These are phyloP conservation scores for Ophiorrhiza pumila DNA, from an alignment of 257 asterid genomes.

Conservation along the genomic window DNA sequence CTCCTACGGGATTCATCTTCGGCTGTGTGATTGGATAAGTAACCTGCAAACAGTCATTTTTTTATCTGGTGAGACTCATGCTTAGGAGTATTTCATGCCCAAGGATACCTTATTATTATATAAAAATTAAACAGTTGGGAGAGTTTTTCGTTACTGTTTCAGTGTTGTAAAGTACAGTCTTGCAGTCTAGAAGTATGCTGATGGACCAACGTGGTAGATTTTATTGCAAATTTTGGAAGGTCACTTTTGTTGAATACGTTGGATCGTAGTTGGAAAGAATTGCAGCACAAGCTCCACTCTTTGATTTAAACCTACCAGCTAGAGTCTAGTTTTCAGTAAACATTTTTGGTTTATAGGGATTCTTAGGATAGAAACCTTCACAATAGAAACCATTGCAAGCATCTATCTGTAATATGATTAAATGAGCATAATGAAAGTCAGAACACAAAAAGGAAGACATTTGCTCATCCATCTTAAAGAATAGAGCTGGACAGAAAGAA, in stretches of 20 bases:
- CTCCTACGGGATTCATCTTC: conserved; percentile 48
- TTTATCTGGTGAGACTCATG: too few relatives aligned
- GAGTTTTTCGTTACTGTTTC: conserved; percentile 47
- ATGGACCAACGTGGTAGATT: too few relatives aligned
- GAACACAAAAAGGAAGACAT: neutral
- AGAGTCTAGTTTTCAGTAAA: conserved; percentile 88
- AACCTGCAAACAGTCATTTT: conserved; percentile 42
- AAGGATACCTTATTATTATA: neutral
- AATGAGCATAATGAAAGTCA: neutral
- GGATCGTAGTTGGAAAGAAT: too few relatives aligned
- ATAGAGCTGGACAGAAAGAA: too few relatives aligned
- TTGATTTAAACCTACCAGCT: conserved; percentile 86
- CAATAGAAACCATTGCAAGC: too few relatives aligned
- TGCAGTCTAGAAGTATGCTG: too few relatives aligned
- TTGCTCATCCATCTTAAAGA: neutral
- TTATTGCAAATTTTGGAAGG: too few relatives aligned
- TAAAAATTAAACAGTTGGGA: neutral
- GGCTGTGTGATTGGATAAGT: conserved; percentile 38
- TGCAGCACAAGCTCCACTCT: too few relatives aligned
- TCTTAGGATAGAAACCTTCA: conserved; percentile 65
- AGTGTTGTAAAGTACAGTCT: too few relatives aligned
- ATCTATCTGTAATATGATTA: conserved; percentile 51
- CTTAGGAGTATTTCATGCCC: too few relatives aligned
- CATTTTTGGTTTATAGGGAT: conserved; percentile 82
- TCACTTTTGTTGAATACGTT: too few relatives aligned